Base-by-base conservation (phyloP, 129 eudicot species). In the Artemisia annua region DNA sequence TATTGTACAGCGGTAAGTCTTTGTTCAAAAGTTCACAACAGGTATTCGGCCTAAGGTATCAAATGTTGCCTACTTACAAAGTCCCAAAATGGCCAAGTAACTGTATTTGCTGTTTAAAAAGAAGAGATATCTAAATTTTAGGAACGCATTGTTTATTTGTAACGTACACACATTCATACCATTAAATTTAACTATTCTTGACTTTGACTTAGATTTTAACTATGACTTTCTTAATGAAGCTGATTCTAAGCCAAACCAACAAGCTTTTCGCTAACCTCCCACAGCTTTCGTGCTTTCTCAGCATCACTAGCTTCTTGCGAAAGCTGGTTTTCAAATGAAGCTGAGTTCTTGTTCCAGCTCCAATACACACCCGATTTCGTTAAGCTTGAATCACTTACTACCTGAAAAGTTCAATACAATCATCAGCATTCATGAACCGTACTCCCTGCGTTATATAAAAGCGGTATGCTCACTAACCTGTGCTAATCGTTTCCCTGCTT, bases 191-290 rank as follows among this genome's bases (percentile, higher is more conserved):
- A 51, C 17, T 51, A 51, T 51, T n/a, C 15, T 51, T 51, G 56
- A 51, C 66, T 13, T 12, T 28, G 66, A 60, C 66, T 12, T 26
- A 26, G 39, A 61, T 48, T 61, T 61, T 61, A 14, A 51, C 56
- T 51, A 11, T 59, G 43, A 61, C 48, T 61, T 61, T 61, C 30
- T 57, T 57, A 22, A 6, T 19, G 0, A 57, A 61, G 50, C 67
- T 16, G 18, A 48, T n/a, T 11, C 78, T 82, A 86, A 79, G 89
- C 91, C 86, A 90, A 81, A 67, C 96, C 97, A 73, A 94, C 99
- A 5, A 90, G 89, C 87, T 94, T 94, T 59, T 94, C 99, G 71
- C 99, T 94, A 32, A 90, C 75, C 75, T 94, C 99, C 99, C 99
- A 94, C 69, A 90, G 52, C 67, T 90, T 94, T 15, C 88, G 78